Evolutionary conservation across 768 basidiomycete species (phyloP), one percentile per base, ranked within the genome.

Genomic region (Infundibulicybe gibba): DNA sequence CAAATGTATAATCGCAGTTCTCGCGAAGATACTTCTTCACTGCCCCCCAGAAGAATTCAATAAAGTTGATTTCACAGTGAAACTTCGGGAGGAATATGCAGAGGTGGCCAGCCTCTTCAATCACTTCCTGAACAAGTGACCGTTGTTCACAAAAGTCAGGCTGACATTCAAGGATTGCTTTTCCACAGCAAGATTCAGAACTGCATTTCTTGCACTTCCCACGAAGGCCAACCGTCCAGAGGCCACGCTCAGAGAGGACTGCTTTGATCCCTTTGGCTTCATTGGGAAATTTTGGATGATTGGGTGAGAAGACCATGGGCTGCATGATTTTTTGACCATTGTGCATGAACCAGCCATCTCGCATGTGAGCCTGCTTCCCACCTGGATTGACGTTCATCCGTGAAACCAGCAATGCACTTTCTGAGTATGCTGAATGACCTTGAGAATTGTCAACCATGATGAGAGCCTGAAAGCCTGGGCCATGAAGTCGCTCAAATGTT

Each of bases 371-470:
- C 44, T 75, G 73, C 44, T 69, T 68, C 2, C 71, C 70, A 17
- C 68, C 68, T 15, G 69, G 67, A 0, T 53, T 54, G 9, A 65
- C 5, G 54, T 74, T 70, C 66, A 73, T 70, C 5, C 54, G 50
- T 3, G 59, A 57, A 0, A 49, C 61, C 2, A 66, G 44, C 0
- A 75, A 56, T 3, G 71, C 67, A 61, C 72, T 65, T 1, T 46
- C 51, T 0, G 63, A 47, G 58, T 70, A 75, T 41, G 68, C 66
- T 6, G 61, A 57, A 46, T 71, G 68, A 0, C 71, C 71, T 45
- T 73, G 70, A 3, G 71, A 75, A 44, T 74, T 66, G 47, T 74
- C 66, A 44, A 75, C 61, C 43, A 72, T 49, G 34, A 74, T 53
- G 0, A 74, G 51, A 2, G 62, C 65, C 41, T 66, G 63, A 54